Evolutionary conservation across 306 rosid species (phyloP).

Genomic region (Casuarina glauca): DNA sequence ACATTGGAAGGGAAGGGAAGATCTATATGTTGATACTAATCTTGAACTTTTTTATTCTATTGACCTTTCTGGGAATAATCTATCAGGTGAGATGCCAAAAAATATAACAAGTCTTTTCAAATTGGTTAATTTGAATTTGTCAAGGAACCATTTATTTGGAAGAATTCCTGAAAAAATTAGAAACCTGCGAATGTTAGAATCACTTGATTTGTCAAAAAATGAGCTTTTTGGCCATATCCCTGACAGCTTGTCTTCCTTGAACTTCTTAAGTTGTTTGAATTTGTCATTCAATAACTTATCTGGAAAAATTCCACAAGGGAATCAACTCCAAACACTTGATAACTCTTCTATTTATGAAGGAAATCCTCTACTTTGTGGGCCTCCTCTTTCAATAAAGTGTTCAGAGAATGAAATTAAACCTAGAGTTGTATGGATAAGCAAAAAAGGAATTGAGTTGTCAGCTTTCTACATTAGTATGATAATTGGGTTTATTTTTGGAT

Average conservation of each 20-base stretch:
- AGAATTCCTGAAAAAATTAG: no score
- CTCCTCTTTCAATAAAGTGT: no score
- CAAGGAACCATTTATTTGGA: slow-evolving; percentile 1
- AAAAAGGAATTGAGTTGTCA: no score
- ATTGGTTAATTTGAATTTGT: slow-evolving; percentile 14
- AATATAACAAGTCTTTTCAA: not conserved
- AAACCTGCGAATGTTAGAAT: not conserved
- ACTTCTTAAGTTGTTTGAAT: no score
- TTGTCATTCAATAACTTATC: not conserved
- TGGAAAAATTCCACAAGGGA: slow-evolving; percentile 7
- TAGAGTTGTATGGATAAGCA: no score
- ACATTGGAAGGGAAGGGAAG: no score
- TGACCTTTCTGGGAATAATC: slow-evolving; percentile 3
- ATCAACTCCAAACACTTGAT: not conserved
- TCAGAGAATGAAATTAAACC: no score
- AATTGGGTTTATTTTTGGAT: no score
- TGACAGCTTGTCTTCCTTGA: no score
- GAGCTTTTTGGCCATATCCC: not conserved
- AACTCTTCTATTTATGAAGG: not conserved
- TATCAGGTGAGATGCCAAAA: slow-evolving; percentile 13
- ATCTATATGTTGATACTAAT: no score
- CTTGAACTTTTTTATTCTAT: slow-evolving; percentile 13
- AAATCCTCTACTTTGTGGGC: not conserved
- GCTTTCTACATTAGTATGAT: no score
- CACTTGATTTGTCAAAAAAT: not conserved